These are phyloP conservation scores for Backusella australiensis DNA, from an alignment of 192 early-diverging fungal genomes.

Conservation along the genomic window DNA sequence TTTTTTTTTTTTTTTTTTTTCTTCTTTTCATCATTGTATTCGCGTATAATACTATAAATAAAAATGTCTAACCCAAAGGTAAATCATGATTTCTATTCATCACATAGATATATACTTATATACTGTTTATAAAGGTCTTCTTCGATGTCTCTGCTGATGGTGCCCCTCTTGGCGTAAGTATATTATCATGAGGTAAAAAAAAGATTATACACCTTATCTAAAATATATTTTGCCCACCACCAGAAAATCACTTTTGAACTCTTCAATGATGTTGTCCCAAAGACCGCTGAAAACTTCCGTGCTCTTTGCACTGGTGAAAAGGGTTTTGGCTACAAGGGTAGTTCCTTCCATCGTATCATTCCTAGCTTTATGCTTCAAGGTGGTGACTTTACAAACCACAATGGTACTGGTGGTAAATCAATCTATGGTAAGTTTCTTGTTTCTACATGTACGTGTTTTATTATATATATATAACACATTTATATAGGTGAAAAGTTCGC, in stretches of 20 bases:
- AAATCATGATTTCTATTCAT: neutral
- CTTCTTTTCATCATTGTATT: neutral
- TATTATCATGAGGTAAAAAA: neutral
- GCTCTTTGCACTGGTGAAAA: conserved; percentile 89
- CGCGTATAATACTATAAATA: neutral
- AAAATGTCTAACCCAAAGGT: neutral
- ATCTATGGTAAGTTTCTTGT: conserved; percentile 68
- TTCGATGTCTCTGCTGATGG: conserved; percentile 64
- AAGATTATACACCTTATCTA: neutral
- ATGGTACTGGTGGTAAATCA: conserved; percentile 74
- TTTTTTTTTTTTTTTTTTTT: neutral
- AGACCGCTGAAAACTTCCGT: conserved; percentile 89
- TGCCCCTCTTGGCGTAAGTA: conserved; percentile 44
- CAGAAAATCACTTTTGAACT: conserved; percentile 62
- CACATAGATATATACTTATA: neutral
- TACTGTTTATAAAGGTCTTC: conserved; percentile 41
- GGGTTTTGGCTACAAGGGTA: conserved; percentile 71
- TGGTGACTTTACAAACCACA: conserved; percentile 69
- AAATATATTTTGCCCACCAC: neutral
- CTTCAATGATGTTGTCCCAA: conserved; percentile 60
- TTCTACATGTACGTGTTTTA: conserved; percentile 12
- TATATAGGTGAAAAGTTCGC: conserved; percentile 64
- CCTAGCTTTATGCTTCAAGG: conserved; percentile 79
- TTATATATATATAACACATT: conserved; percentile 32
- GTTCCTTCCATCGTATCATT: conserved; percentile 71